These are phyloP conservation scores for Prinsepia uniflora DNA, from an alignment of 306 rosid genomes.

Conservation along the genomic window DNA sequence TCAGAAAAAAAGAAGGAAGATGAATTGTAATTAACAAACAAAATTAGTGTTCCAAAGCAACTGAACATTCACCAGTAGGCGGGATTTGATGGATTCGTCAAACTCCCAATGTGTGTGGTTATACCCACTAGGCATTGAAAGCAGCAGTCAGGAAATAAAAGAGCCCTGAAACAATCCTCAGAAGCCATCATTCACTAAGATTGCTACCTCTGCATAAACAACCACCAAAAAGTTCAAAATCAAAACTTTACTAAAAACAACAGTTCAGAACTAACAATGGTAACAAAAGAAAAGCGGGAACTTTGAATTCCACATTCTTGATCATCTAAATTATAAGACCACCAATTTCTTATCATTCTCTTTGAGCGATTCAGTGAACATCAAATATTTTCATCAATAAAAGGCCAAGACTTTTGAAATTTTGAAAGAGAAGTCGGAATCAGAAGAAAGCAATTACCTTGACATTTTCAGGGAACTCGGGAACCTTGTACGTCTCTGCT, in stretches of 20 bases:
- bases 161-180: conserved; percentile 21
- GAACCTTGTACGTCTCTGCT: conserved; percentile 62
- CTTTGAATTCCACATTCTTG: conserved; percentile 2
- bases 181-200: conserved; percentile 18
- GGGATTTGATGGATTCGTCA: conserved; percentile 21
- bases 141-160: conserved; percentile 23
- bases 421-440: conserved; percentile 4
- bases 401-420: neutral
- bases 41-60: conserved; percentile 37
- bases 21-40: conserved; percentile 35
- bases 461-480: conserved; percentile 47
- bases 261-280: conserved; percentile 6
- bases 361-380: neutral
- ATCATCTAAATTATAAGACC: neutral
- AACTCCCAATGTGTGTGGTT: conserved; percentile 26
- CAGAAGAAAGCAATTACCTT: conserved; percentile 44
- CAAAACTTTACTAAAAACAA: neutral
- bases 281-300: conserved; percentile 12
- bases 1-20: conserved; percentile 40
- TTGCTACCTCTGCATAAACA: conserved; percentile 46
- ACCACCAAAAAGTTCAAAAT: conserved; percentile 8
- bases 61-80: conserved; percentile 31
- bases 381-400: neutral
- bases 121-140: conserved; percentile 26
- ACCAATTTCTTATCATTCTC: neutral